A percentile compares a stretch with the other conserved stretches of the same genome.
Conservation (phyloP, 495 filamentous ascomycete genomes). For the Trichoderma reesei region DNA sequence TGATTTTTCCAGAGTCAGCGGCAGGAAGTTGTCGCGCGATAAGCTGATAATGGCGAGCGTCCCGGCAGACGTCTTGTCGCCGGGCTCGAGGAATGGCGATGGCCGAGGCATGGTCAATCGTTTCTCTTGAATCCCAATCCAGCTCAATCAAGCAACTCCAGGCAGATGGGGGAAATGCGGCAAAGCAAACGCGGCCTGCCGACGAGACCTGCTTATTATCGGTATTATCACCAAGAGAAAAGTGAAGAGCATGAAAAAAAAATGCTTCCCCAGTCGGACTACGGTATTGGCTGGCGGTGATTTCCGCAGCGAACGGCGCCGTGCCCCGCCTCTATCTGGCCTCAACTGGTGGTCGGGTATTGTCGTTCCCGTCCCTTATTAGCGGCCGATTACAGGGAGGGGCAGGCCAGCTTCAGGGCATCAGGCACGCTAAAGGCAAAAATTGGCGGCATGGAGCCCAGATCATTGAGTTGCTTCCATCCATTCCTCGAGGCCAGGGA, state of each 20-base stretch:
- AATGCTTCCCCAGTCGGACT: neutral
- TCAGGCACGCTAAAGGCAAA: neutral
- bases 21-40: slow-evolving; percentile 68
- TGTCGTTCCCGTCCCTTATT: neutral
- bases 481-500: neutral
- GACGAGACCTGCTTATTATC: neutral
- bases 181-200: neutral
- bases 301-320: slow-evolving; percentile 2
- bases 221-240: neutral
- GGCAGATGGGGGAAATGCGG: neutral
- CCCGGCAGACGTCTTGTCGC: slow-evolving; percentile 42
- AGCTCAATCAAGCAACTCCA: neutral
- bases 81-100: slow-evolving; percentile 67
- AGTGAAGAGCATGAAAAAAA: neutral
- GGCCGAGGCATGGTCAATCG: slow-evolving; percentile 21
- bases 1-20: slow-evolving; percentile 55
- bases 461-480: neutral
- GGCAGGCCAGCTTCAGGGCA: neutral
- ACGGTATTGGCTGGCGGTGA: neutral
- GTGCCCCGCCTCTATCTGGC: neutral
- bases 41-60: slow-evolving; percentile 71
- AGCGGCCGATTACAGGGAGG: slow-evolving; percentile 3
- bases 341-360: neutral
- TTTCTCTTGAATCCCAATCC: neutral
- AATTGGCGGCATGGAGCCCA: neutral